phyloP scores from a whole-genome alignment of 805 yeast genomes.

The Lipomyces chichibuensis region DNA sequence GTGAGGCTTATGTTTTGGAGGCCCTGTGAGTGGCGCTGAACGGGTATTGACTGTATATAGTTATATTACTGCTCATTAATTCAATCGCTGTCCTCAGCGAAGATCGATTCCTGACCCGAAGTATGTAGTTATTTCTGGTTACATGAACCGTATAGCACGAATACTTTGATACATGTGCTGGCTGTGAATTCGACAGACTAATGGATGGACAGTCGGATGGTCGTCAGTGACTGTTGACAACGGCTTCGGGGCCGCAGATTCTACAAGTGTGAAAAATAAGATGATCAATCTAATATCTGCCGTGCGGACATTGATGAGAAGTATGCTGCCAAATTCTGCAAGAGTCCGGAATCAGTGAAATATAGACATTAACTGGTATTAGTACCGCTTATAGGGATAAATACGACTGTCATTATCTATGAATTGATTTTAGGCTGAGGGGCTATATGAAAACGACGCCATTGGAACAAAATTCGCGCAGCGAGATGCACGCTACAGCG shows the following conservation, averaged over 20 bases:
- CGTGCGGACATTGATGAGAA: slow-evolving; percentile 71
- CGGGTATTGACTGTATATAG: slow-evolving; percentile 21
- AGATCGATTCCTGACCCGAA: slow-evolving; percentile 74
- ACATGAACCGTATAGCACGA: neutral
- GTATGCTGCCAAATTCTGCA: slow-evolving; percentile 45
- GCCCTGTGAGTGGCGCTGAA: neutral
- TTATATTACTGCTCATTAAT: slow-evolving; percentile 58
- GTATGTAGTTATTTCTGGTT: slow-evolving; percentile 41
- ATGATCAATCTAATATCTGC: slow-evolving; percentile 70
- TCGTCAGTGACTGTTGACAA: slow-evolving; percentile 47
- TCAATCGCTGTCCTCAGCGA: slow-evolving; percentile 79
- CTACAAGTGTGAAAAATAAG: slow-evolving; percentile 57
- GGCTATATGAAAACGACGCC: neutral
- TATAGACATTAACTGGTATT: slow-evolving; percentile 5
- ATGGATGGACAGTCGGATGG: slow-evolving; percentile 50
- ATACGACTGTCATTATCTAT: slow-evolving; percentile 66
- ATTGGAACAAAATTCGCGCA: neutral
- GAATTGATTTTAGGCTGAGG: slow-evolving; percentile 68
- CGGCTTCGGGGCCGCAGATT: slow-evolving; percentile 50
- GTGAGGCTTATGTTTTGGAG: slow-evolving; percentile 32
- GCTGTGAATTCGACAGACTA: neutral
- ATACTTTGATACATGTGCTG: neutral
- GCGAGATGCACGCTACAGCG: neutral
- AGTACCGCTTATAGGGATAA: slow-evolving; percentile 72
- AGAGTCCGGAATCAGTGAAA: neutral